These are phyloP conservation scores for Coemansia sp. DNA, from an alignment of 192 early-diverging fungal genomes.

Conservation along the genomic window DNA sequence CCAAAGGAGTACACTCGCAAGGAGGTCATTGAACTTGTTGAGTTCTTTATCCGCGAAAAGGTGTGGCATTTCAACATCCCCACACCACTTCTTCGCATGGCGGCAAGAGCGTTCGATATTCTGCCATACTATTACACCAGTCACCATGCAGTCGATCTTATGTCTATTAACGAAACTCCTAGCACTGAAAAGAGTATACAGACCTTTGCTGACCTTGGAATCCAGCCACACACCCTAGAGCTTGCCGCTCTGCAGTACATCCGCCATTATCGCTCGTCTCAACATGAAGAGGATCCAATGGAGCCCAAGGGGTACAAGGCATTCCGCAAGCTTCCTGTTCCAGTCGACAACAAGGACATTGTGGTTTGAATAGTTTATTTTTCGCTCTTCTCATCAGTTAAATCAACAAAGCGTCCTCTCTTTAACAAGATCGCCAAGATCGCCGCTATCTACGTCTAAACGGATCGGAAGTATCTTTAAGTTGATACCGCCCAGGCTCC, in stretches of 20 bases:
- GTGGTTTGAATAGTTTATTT: conserved; percentile 23
- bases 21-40: conserved; percentile 72
- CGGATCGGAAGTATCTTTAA: conserved; percentile 21
- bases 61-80: conserved; percentile 74
- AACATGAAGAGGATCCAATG: conserved; percentile 53
- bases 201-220: conserved; percentile 85
- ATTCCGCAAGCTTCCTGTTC: conserved; percentile 45
- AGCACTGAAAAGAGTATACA: conserved; percentile 62
- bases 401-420: neutral
- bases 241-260: conserved; percentile 80
- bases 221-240: conserved; percentile 81
- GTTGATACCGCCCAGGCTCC: conserved; percentile 51
- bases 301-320: conserved; percentile 55
- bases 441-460: conserved; percentile 12
- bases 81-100: conserved; percentile 66
- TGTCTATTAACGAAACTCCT: conserved; percentile 72
- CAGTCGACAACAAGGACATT: conserved; percentile 50
- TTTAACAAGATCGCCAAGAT: neutral
- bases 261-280: conserved; percentile 77
- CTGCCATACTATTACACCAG: conserved; percentile 76
- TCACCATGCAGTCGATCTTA: conserved; percentile 85
- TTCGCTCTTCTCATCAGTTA: neutral
- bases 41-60: conserved; percentile 61
- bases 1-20: conserved; percentile 72
- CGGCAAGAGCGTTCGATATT: conserved; percentile 64